Evolutionary conservation across 2,329 filamentous ascomycete genomes (phyloP).

Genomic region (Lizonia empirigonia): DNA sequence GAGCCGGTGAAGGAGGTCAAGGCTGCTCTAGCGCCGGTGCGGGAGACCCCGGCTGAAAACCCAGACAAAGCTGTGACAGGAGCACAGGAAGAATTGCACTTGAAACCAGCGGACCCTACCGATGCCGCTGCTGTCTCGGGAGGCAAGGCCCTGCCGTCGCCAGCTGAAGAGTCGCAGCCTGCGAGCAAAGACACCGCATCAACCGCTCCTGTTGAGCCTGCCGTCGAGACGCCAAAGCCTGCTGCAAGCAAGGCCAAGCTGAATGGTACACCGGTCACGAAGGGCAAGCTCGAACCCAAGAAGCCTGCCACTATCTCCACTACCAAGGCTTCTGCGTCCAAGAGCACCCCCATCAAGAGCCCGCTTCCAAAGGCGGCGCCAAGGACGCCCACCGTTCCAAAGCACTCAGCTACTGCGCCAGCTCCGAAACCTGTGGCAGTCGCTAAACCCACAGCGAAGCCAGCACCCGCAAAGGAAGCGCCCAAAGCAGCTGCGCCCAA

Average conservation of each 20-base stretch:
- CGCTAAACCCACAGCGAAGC: conserved; percentile 21
- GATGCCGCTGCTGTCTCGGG: conserved; percentile 45
- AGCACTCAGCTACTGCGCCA: conserved; percentile 25
- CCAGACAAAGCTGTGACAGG: conserved; percentile 53
- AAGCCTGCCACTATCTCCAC: conserved; percentile 44
- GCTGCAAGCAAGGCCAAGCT: conserved; percentile 19
- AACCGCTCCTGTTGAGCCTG: conserved; percentile 2
- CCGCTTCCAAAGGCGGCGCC: conserved; percentile 38
- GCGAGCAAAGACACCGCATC: conserved; percentile 11
- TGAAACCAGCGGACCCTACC: conserved; percentile 51
- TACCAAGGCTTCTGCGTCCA: conserved; percentile 32
- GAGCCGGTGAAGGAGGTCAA: conserved; percentile 6
- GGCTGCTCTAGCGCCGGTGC: conserved; percentile 1
- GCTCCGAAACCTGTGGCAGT: conserved; percentile 24
- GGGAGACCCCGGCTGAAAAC: conserved; percentile 41
- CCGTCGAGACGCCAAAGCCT: conserved; percentile 21
- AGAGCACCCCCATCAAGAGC: conserved; percentile 37
- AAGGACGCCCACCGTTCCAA: conserved; percentile 39
- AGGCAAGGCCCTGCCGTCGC: conserved; percentile 45
- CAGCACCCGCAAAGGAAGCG: conserved; percentile 31
- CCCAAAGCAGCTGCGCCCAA: conserved; percentile 25
- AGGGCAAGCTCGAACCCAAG: conserved; percentile 34
- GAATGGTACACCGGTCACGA: conserved; percentile 28
- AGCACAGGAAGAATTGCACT: conserved; percentile 49
- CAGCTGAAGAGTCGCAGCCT: conserved; percentile 31